Percentiles rank a stretch among this genome's conserved stretches.
Conservation (phyloP, 148 eudicot species). For the Silene uniflora region DNA sequence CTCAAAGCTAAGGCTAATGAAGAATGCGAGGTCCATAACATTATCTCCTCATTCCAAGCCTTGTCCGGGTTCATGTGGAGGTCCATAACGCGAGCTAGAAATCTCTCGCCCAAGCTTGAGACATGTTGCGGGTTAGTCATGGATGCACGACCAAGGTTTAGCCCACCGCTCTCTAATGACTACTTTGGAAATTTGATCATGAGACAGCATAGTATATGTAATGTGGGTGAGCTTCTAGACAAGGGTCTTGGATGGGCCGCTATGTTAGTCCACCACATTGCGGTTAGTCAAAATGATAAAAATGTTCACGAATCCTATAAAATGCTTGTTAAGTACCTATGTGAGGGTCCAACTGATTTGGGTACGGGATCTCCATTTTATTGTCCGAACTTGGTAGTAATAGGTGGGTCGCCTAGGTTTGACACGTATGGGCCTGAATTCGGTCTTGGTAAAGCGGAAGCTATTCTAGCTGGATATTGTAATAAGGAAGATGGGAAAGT, state of each 20-base stretch:
- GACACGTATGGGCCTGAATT: constrained; percentile 76
- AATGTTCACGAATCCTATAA: neutral
- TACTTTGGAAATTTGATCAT: constrained; percentile 63
- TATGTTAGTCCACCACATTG: constrained; percentile 28
- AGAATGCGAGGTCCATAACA: constrained; percentile 17
- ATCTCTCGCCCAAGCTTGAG: constrained; percentile 28
- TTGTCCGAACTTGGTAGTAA: constrained; percentile 42
- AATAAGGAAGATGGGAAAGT: constrained; percentile 77
- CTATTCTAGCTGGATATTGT: constrained; percentile 51
- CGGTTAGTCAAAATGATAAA: constrained; percentile 37
- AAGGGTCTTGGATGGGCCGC: constrained; percentile 50
- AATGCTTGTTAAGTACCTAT: neutral
- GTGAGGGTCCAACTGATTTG: constrained; percentile 22
- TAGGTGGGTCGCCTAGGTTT: constrained; percentile 73
- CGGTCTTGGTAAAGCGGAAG: constrained; percentile 67
- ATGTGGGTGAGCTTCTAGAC: constrained; percentile 42
- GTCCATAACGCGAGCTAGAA: constrained; percentile 63
- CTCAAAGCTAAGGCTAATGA: constrained; percentile 30
- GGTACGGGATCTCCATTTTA: constrained; percentile 16
- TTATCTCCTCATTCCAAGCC: constrained; percentile 79
- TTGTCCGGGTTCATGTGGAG: constrained; percentile 69
- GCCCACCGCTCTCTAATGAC: constrained; percentile 43
- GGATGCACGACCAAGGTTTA: constrained; percentile 49
- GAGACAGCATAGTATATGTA: constrained; percentile 14
- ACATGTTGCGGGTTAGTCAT: constrained; percentile 64